Evolutionary conservation across 371 early-diverging fungal genomes (phyloP).

Genomic region (Blyttiomyces sp.): DNA sequence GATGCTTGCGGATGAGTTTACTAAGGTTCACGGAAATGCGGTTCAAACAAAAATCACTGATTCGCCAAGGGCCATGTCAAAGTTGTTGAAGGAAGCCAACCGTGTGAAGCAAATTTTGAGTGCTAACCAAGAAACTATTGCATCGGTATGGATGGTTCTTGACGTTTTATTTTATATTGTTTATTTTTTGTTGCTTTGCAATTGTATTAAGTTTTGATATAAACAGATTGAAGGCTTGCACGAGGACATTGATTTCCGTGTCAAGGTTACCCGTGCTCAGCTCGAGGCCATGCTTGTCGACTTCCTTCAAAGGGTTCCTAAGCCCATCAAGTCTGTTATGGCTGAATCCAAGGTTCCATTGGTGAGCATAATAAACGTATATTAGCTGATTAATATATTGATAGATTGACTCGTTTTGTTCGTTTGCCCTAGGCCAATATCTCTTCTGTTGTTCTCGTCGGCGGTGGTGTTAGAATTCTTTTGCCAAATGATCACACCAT

Average conservation of each 20-base stretch:
- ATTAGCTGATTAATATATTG: not conserved
- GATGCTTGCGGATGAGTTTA: conserved; percentile 72
- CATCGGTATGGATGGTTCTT: conserved; percentile 58
- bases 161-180: not conserved
- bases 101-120: conserved; percentile 93
- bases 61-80: conserved; percentile 78
- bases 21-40: conserved; percentile 33
- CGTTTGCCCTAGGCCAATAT: conserved; percentile 50
- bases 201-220: not conserved
- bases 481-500: too few relatives aligned
- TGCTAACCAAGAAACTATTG: conserved; percentile 82
- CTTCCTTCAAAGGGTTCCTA: conserved; percentile 66
- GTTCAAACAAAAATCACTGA: conserved; percentile 38
- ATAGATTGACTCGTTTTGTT: not conserved
- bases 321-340: conserved; percentile 71
- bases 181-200: too few relatives aligned
- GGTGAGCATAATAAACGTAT: conserved; percentile 38
- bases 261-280: conserved; percentile 71
- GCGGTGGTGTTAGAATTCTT: conserved; percentile 91
- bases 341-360: conserved; percentile 62
- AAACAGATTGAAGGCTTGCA: conserved; percentile 83
- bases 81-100: conserved; percentile 86
- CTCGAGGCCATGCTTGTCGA: conserved; percentile 68
- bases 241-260: conserved; percentile 81
- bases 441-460: conserved; percentile 86